Evolutionary conservation across 2,329 filamentous ascomycete species (phyloP).

Genomic region (Botrytis squamosa): DNA sequence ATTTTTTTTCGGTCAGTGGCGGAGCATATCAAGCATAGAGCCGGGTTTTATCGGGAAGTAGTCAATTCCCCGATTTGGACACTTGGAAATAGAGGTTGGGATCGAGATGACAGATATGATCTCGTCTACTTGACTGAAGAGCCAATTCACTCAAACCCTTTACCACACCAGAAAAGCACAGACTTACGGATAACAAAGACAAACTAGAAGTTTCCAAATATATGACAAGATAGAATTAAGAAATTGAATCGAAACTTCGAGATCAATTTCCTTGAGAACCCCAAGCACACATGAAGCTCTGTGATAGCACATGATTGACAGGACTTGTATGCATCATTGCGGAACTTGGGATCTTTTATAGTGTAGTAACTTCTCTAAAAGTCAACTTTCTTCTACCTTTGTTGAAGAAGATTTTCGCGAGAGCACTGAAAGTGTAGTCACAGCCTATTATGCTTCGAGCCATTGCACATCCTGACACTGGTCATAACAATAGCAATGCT

Average conservation of each 20-base stretch:
- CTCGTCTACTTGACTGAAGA: not conserved
- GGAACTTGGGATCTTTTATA: rapidly evolving
- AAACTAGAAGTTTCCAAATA: not conserved
- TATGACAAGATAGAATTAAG: not conserved
- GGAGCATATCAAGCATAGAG: not conserved
- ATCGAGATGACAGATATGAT: not conserved
- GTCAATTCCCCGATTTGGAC: no score
- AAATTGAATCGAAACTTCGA: not conserved
- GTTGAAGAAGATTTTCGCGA: rapidly evolving
- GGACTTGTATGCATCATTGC: not conserved
- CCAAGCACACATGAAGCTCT: not conserved
- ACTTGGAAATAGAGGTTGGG: not conserved
- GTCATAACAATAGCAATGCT: not conserved
- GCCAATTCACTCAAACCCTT: no score
- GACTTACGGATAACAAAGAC: not conserved
- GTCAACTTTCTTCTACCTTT: not conserved
- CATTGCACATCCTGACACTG: not conserved
- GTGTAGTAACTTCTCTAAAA: not conserved
- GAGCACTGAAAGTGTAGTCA: not conserved
- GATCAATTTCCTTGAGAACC: not conserved
- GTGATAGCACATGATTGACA: not conserved
- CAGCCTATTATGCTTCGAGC: not conserved
- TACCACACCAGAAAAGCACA: no score
- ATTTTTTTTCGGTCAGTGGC: not conserved
- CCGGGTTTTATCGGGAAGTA: not conserved